phyloP scores from a whole-genome alignment of 441 rosid species.

The Euphorbia schlechtendalii region DNA sequence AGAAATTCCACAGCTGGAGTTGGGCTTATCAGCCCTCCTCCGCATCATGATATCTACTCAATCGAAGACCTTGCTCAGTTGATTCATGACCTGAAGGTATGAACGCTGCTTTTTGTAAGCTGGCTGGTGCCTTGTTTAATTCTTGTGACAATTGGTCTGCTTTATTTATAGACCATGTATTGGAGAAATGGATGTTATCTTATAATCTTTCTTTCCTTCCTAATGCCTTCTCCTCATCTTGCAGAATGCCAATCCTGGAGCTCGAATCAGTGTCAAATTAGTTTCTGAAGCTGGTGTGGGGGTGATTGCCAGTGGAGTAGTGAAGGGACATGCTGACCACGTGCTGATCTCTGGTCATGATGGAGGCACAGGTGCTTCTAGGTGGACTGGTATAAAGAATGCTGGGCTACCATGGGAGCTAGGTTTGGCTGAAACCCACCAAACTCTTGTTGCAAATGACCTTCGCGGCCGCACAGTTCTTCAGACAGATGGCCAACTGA shows the following conservation, averaged over 20 bases:
- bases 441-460: conserved; percentile 97
- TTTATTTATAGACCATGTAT: too few species aligned
- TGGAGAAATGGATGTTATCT: neutral
- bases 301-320: conserved; percentile 99
- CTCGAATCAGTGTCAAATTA: conserved; percentile 92
- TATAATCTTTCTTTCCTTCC: neutral
- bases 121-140: neutral
- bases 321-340: conserved; percentile 99
- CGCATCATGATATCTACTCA: conserved; percentile 99
- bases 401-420: conserved; percentile 99
- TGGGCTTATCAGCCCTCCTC: conserved; percentile 99
- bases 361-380: conserved; percentile 99
- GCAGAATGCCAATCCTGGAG: conserved; percentile 94
- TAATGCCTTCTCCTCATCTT: conserved; percentile 7
- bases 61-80: conserved; percentile 99
- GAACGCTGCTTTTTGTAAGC: neutral
- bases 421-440: conserved; percentile 99
- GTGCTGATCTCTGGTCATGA: conserved; percentile 98
- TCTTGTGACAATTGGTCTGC: neutral
- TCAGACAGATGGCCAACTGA: conserved; percentile 99
- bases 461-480: conserved; percentile 98
- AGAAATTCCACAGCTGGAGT: conserved; percentile 99
- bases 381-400: conserved; percentile 99
- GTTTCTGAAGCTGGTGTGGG: conserved; percentile 99
- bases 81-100: conserved; percentile 98